These are phyloP conservation scores for Anthracocystis setariae DNA, from an alignment of 1,284 basidiomycete genomes.

Conservation along the genomic window DNA sequence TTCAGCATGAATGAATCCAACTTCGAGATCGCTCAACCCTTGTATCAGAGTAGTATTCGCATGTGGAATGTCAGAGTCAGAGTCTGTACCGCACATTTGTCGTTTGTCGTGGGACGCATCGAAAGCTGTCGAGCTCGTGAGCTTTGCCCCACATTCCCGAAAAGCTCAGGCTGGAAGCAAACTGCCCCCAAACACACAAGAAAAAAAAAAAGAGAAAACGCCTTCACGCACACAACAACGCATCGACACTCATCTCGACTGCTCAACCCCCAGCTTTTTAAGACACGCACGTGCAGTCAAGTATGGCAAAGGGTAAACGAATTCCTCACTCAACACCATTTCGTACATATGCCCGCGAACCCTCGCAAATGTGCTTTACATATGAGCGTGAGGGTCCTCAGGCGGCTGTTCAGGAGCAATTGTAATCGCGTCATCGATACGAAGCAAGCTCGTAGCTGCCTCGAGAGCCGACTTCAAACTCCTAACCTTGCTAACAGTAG, in stretches of 20 bases:
- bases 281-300: too few relatives aligned
- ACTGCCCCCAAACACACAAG: too few relatives aligned
- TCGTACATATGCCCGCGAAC: slow-evolving; percentile 9
- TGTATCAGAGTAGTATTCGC: slow-evolving; percentile 16
- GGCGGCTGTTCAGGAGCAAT: slow-evolving; percentile 62
- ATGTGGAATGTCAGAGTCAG: slow-evolving; percentile 9
- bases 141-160: too few relatives aligned
- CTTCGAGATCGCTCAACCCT: neutral
- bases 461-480: slow-evolving; percentile 96
- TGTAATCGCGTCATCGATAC: slow-evolving; percentile 82
- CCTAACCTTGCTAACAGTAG: slow-evolving; percentile 95
- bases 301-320: too few relatives aligned
- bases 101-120: too few relatives aligned
- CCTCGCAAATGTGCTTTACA: slow-evolving; percentile 36
- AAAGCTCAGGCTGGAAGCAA: too few relatives aligned
- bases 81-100: too few relatives aligned
- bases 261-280: too few relatives aligned
- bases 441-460: slow-evolving; percentile 90
- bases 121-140: too few relatives aligned
- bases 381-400: slow-evolving; percentile 66
- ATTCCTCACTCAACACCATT: slow-evolving; percentile 3
- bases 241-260: too few relatives aligned
- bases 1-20: slow-evolving; percentile 6
- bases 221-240: too few relatives aligned
- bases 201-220: too few relatives aligned